phyloP scores from a whole-genome alignment of 2,329 filamentous ascomycete species.

The Clonostachys solani region DNA sequence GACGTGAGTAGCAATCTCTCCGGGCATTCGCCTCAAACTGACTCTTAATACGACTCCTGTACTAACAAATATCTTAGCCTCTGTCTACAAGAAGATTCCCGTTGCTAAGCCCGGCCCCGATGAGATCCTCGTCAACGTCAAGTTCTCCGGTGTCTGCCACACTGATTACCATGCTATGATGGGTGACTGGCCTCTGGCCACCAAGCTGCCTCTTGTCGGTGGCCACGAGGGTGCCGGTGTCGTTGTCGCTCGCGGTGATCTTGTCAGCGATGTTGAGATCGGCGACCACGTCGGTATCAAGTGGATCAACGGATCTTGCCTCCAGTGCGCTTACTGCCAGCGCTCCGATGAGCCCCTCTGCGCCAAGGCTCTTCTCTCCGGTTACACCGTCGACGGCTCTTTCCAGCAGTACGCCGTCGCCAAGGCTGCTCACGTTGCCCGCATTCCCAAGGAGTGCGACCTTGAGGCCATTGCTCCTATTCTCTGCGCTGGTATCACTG shows the following conservation, averaged over 20 bases:
- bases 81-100: conserved; percentile 75
- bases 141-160: conserved; percentile 88
- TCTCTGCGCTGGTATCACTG: conserved; percentile 81
- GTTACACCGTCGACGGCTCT: conserved; percentile 87
- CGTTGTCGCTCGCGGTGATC: conserved; percentile 73
- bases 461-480: conserved; percentile 78
- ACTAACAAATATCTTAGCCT: conserved; percentile 31
- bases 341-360: conserved; percentile 81
- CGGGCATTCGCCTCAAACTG: background rate
- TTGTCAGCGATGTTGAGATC: conserved; percentile 74
- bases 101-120: conserved; percentile 79
- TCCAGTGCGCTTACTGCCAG: conserved; percentile 80
- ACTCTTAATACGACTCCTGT: background rate
- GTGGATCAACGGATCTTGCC: conserved; percentile 88
- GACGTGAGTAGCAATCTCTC: conserved; percentile 41
- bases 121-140: conserved; percentile 89
- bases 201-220: conserved; percentile 81
- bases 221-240: conserved; percentile 77
- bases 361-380: conserved; percentile 68
- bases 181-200: conserved; percentile 83
- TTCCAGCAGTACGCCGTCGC: conserved; percentile 93
- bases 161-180: conserved; percentile 78
- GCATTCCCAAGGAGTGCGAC: conserved; percentile 71
- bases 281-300: conserved; percentile 87
- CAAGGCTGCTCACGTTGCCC: conserved; percentile 80